Evolutionary conservation across 2,329 filamentous ascomycete species (phyloP), one percentile per base, ranked within the genome.

Genomic region (Talaromyces sp.): DNA sequence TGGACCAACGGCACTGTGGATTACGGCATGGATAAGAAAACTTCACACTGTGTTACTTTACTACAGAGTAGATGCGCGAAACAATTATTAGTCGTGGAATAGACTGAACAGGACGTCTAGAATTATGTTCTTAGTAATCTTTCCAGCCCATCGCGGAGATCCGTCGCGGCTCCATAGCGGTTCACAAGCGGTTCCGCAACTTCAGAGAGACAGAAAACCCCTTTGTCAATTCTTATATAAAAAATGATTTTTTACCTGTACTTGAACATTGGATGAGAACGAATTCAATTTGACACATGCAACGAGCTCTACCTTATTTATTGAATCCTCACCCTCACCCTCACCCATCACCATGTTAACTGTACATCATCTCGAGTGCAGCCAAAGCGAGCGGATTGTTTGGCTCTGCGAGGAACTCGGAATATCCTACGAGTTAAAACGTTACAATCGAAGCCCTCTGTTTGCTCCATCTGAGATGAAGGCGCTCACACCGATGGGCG

Each of bases 321-420:
- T 31, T 5, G 7, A 27, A 17, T 27, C n/a, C n/a, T 27, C 38
- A 31, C 8, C 13, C n/a, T 10, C 5, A 11, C 5, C n/a, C 1
- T 31, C 10, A 31, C 22, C 7, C 2, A 19, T 10, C n/a, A n/a
- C 40, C 4, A 61, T 61, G 59, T 34, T 64, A 10, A 66, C 54
- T 25, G 54, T 86, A 22, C 84, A 87, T 70, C 85, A 87, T 69
- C 82, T 87, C n/a, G 77, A 80, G 54, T 70, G 80, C 72, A 87
- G 85, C 11, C 86, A 89, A 72, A 88, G 86, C 40, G 87, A 90
- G 73, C 86, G 88, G 47, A 81, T 89, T 61, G 77, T 84, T 71
- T 90, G 85, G 83, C 83, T 90, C 54, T 86, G 86, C 73, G 88
- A 90, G 74, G 88, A 90, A 74, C 83, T 90, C 19, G 74, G 76